Evolutionary conservation across 1,139 yeast genomes (phyloP).

Genomic region (Yarrowia galli): DNA sequence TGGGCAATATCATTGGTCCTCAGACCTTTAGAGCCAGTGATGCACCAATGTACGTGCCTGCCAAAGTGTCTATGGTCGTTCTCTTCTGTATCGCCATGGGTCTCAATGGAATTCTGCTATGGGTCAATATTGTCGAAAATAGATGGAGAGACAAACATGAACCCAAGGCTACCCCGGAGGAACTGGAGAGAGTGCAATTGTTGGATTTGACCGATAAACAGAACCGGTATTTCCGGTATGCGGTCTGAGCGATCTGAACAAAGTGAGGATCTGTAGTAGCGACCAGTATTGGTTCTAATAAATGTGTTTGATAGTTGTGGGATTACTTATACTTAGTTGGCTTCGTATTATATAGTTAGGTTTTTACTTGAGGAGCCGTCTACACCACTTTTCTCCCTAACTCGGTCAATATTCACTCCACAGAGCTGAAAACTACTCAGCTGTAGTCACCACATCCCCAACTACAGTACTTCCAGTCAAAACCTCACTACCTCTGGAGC

Average conservation of each 20-base stretch:
- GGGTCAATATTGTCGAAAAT: conserved; percentile 52
- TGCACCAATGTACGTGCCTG: conserved; percentile 62
- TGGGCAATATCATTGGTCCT: conserved; percentile 66
- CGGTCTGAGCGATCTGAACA: not conserved
- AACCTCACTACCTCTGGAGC: too few relatives aligned
- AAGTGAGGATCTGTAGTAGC: too few relatives aligned
- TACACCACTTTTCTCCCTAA: too few relatives aligned
- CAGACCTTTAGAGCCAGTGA: conserved; percentile 60
- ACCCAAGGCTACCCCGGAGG: not conserved
- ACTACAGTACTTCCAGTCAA: too few relatives aligned
- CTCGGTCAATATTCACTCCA: too few relatives aligned
- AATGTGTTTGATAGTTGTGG: too few relatives aligned
- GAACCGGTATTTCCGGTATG: conserved; percentile 28
- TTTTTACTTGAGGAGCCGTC: too few relatives aligned
- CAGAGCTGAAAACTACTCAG: too few relatives aligned
- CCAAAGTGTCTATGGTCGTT: conserved; percentile 56
- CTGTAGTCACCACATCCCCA: too few relatives aligned
- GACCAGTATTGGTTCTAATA: too few relatives aligned
- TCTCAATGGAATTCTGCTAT: conserved; percentile 46
- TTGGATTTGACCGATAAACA: conserved; percentile 32
- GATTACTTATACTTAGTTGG: too few relatives aligned
- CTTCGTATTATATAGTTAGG: too few relatives aligned
- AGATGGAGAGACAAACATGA: conserved; percentile 47
- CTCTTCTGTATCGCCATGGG: conserved; percentile 46
- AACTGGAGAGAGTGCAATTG: conserved; percentile 36